Evolutionary conservation across 768 basidiomycete genomes (phyloP).

Genomic region (Xanthoconium purpureum): DNA sequence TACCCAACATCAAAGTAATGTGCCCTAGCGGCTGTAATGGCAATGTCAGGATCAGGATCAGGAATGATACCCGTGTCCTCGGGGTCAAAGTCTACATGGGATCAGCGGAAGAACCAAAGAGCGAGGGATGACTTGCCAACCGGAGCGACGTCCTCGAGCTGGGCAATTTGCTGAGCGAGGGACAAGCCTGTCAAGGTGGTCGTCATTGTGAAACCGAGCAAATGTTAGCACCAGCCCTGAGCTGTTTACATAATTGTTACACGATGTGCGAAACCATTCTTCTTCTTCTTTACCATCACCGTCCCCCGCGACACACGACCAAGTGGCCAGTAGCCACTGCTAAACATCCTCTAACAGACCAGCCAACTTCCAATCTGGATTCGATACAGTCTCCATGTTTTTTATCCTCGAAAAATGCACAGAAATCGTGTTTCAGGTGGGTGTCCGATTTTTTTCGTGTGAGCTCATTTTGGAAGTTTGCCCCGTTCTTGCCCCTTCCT

Average conservation of each 20-base stretch:
- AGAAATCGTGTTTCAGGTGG: conserved; percentile 36
- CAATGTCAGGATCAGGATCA: conserved; percentile 29
- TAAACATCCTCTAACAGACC: conserved; percentile 6
- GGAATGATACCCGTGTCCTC: conserved; percentile 57
- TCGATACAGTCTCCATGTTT: conserved; percentile 34
- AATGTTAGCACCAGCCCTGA: conserved; percentile 3
- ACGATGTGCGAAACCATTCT: conserved; percentile 19
- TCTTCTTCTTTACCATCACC: conserved; percentile 31
- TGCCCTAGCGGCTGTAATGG: conserved; percentile 43
- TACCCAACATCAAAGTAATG: conserved; percentile 89
- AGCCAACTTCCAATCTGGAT: conserved; percentile 36
- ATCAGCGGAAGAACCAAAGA: conserved; percentile 8
- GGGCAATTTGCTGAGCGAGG: conserved; percentile 77
- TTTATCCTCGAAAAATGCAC: conserved; percentile 35
- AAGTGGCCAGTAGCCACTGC: conserved; percentile 31
- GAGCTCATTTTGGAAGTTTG: conserved; percentile 25
- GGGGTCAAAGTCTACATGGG: conserved; percentile 62
- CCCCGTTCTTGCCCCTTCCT: conserved; percentile 16
- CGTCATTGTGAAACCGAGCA: neutral
- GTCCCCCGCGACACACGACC: conserved; percentile 29
- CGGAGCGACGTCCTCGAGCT: conserved; percentile 70
- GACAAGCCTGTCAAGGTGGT: conserved; percentile 43
- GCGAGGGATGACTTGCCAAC: conserved; percentile 46
- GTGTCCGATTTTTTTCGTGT: conserved; percentile 20
- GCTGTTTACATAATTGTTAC: conserved; percentile 35